A percentile compares a stretch with the other conserved stretches of the same genome.
These are phyloP conservation scores for Potentilla sterilis DNA, from an alignment of 306 rosid genomes.

Conservation along the genomic window DNA sequence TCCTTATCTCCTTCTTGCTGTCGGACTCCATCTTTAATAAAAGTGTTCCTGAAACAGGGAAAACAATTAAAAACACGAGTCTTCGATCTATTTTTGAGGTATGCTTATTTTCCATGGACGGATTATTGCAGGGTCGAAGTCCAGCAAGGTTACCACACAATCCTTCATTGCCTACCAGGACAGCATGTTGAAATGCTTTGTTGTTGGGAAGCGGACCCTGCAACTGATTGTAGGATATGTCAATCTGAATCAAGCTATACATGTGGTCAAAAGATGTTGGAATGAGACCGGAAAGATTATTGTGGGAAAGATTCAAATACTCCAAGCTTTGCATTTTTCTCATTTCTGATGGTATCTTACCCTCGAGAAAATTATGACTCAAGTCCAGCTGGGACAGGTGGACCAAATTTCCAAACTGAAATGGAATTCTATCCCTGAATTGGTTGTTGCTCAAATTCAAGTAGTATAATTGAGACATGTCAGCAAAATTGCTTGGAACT, in stretches of 20 bases:
- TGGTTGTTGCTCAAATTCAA: slow-evolving; percentile 30
- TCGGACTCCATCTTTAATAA: too few species aligned
- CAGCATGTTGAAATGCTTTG: too few species aligned
- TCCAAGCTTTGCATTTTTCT: slow-evolving; percentile 18
- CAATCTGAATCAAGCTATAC: neutral
- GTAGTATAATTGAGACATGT: slow-evolving; percentile 5
- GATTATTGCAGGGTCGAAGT: too few species aligned
- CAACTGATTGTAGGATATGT: slow-evolving; percentile 17
- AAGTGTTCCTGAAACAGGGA: too few species aligned
- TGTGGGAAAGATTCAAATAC: slow-evolving; percentile 26
- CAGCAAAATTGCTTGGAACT: slow-evolving; percentile 24
- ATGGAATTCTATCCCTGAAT: slow-evolving; percentile 10
- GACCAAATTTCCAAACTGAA: slow-evolving; percentile 16
- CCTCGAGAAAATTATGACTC: slow-evolving; percentile 16
- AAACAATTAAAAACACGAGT: too few species aligned
- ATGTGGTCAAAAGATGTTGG: neutral
- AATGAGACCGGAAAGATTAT: slow-evolving; percentile 23
- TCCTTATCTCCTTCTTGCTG: too few species aligned
- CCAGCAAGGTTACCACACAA: too few species aligned
- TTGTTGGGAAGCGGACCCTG: too few species aligned
- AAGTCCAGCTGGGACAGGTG: slow-evolving; percentile 21
- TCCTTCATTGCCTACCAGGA: too few species aligned
- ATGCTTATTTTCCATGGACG: too few species aligned
- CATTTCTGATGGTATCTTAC: slow-evolving; percentile 23
- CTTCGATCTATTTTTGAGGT: too few species aligned